Evolutionary conservation across 2,329 filamentous ascomycete species (phyloP).

Genomic region (Aspergillus versicolor): DNA sequence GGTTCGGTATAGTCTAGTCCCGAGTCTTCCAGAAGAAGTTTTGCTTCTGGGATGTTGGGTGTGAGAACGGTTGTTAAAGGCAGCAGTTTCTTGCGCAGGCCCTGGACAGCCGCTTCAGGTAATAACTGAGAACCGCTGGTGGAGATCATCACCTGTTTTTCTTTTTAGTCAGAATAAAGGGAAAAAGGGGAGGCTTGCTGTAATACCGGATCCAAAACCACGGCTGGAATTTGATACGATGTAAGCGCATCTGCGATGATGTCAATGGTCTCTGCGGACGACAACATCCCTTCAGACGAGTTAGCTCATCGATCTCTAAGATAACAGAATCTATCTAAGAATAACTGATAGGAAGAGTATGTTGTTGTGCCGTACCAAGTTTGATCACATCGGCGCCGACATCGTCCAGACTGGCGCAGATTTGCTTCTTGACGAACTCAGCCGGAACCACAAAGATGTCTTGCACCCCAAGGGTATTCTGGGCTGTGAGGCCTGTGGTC

Average conservation of each 20-base stretch:
- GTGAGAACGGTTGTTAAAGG: slow-evolving; percentile 48
- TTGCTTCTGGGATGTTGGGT: slow-evolving; percentile 51
- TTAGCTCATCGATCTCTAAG: not conserved
- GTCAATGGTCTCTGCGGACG: slow-evolving; percentile 67
- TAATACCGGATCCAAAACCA: slow-evolving; percentile 74
- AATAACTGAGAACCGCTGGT: slow-evolving; percentile 50
- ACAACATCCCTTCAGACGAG: slow-evolving; percentile 69
- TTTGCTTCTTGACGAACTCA: slow-evolving; percentile 77
- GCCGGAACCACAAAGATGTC: slow-evolving; percentile 78
- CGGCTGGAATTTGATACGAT: slow-evolving; percentile 55
- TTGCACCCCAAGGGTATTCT: slow-evolving; percentile 83
- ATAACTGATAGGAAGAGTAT: not conserved
- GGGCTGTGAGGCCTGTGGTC: slow-evolving; percentile 91
- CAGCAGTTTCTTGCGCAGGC: slow-evolving; percentile 41
- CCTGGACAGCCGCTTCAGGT: slow-evolving; percentile 42
- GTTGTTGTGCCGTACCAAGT: slow-evolving; percentile 60
- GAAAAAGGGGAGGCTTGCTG: not conserved
- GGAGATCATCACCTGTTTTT: slow-evolving; percentile 75
- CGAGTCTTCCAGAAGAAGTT: slow-evolving; percentile 44
- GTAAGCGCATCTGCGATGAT: slow-evolving; percentile 65
- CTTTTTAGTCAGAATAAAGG: slow-evolving; percentile 11
- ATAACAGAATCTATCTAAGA: not conserved
- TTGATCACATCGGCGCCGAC: slow-evolving; percentile 88
- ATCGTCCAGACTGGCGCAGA: slow-evolving; percentile 80
- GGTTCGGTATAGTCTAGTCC: slow-evolving; percentile 47